Conservation (phyloP, 768 basidiomycete genomes). For the Tylopilus felleus region DNA sequence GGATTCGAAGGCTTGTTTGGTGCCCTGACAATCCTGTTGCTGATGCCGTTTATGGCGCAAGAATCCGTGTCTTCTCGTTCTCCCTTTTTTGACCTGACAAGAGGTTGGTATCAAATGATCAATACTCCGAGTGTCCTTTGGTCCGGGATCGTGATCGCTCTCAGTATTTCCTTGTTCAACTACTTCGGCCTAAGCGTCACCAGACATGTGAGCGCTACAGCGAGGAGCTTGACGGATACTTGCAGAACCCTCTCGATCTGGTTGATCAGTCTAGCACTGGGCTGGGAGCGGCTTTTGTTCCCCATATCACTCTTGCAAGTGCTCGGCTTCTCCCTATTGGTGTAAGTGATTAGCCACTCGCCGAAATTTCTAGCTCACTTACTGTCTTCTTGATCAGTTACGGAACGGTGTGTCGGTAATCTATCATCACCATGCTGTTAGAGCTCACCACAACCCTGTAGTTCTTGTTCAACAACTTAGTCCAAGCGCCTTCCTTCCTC, state of each 20-base stretch:
- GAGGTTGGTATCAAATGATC: constrained; percentile 88
- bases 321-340: constrained; percentile 79
- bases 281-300: constrained; percentile 85
- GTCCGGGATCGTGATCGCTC: constrained; percentile 66
- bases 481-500: constrained; percentile 60
- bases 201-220: constrained; percentile 89
- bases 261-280: constrained; percentile 83
- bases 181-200: constrained; percentile 91
- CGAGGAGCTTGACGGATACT: constrained; percentile 88
- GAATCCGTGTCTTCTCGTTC: constrained; percentile 59
- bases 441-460: constrained; percentile 29
- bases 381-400: constrained; percentile 49
- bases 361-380: constrained; percentile 8
- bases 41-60: constrained; percentile 78
- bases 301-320: constrained; percentile 84
- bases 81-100: constrained; percentile 81
- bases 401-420: constrained; percentile 61
- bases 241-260: constrained; percentile 96
- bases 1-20: constrained; percentile 96
- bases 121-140: constrained; percentile 68
- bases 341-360: constrained; percentile 52
- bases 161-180: constrained; percentile 80
- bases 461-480: constrained; percentile 90
- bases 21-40: constrained; percentile 68
- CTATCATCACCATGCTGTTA: constrained; percentile 4